These are phyloP conservation scores for Penicillium verrucosum DNA, from an alignment of 2,329 filamentous ascomycete genomes.

Conservation along the genomic window DNA sequence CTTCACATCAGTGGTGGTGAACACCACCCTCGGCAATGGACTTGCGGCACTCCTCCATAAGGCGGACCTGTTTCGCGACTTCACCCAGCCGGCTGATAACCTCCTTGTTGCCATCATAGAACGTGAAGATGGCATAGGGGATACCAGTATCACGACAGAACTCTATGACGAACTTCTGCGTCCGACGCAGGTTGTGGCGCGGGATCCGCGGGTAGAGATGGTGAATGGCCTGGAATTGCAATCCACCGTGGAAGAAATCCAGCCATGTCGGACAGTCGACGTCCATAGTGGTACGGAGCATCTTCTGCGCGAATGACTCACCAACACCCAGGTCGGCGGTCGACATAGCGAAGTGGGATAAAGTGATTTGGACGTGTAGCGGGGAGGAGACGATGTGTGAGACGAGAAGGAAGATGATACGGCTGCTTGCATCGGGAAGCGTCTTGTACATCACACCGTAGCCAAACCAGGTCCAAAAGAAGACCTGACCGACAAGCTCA, in stretches of 20 bases:
- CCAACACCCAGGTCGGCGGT: conserved; percentile 78
- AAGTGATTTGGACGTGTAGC: conserved; percentile 83
- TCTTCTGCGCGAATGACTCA: conserved; percentile 85
- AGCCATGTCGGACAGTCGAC: conserved; percentile 84
- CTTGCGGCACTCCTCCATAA: conserved; percentile 71
- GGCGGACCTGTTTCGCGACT: conserved; percentile 73
- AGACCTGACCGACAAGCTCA: conserved; percentile 70
- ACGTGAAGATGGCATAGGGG: conserved; percentile 81
- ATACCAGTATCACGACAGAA: conserved; percentile 81
- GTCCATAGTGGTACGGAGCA: conserved; percentile 92
- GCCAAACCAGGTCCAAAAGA: conserved; percentile 86
- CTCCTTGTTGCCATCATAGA: conserved; percentile 76
- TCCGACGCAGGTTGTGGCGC: conserved; percentile 73
- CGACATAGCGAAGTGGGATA: conserved; percentile 92
- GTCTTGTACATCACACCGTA: conserved; percentile 73
- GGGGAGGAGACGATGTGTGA: conserved; percentile 79
- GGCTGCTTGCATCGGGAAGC: conserved; percentile 66
- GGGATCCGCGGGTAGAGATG: conserved; percentile 82
- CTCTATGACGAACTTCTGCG: conserved; percentile 72
- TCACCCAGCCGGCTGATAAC: conserved; percentile 75
- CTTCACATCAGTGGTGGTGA: conserved; percentile 27
- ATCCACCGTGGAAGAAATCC: conserved; percentile 82
- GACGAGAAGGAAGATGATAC: conserved; percentile 72
- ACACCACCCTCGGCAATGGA: conserved; percentile 32
- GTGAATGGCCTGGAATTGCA: conserved; percentile 88